Conservation (phyloP, 1,139 yeast genomes). For the Magnusiomyces suaveolens region DNA sequence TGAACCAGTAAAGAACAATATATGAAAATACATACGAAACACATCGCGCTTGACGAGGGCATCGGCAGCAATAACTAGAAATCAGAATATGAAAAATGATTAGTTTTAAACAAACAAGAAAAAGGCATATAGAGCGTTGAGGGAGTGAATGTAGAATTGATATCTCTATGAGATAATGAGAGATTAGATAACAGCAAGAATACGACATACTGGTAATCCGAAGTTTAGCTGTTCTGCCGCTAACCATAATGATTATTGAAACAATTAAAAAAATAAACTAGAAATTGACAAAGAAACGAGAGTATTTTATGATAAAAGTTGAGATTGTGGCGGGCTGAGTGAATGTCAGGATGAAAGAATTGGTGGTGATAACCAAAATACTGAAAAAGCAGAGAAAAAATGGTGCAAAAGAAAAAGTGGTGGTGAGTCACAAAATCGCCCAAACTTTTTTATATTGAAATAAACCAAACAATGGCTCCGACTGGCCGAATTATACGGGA, state of each 20-base stretch:
- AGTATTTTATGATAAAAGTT: not conserved
- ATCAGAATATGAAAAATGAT: not conserved
- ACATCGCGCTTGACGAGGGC: constrained; percentile 92
- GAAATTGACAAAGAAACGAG: too few relatives aligned
- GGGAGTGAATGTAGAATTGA: too few relatives aligned
- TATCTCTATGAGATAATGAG: not conserved
- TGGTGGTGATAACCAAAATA: not conserved
- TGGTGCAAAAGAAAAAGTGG: too few relatives aligned
- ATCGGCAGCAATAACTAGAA: constrained; percentile 78
- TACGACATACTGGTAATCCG: constrained; percentile 14
- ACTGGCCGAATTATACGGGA: too few relatives aligned
- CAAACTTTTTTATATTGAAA: too few relatives aligned
- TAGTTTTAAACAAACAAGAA: too few relatives aligned
- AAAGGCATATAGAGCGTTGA: too few relatives aligned
- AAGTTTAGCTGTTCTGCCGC: constrained; percentile 7
- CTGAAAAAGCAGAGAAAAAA: too few relatives aligned
- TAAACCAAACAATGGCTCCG: too few relatives aligned
- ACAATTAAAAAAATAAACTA: not conserved
- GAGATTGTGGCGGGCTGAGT: not conserved
- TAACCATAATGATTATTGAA: not conserved
- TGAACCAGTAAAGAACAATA: not conserved
- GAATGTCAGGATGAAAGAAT: not conserved
- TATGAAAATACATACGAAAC: constrained; percentile 46
- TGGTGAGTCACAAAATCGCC: too few relatives aligned
- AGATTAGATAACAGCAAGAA: not conserved